A percentile compares a stretch with the other conserved stretches of the same genome.
phyloP scores from a whole-genome alignment of 2,329 filamentous ascomycete species.

The Exophiala lecanii-corni region DNA sequence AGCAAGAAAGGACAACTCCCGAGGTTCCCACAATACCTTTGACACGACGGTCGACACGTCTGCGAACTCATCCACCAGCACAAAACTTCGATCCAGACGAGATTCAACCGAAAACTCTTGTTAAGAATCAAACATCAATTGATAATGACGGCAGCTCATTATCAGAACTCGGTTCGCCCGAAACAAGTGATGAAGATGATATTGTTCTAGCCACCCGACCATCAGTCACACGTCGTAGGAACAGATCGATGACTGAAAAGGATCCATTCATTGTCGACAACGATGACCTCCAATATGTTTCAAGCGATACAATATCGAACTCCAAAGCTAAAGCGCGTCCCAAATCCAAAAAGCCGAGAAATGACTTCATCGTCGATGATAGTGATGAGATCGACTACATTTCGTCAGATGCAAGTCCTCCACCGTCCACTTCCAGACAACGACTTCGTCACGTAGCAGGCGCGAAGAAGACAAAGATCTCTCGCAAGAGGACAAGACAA shows the following conservation, averaged over 20 bases:
- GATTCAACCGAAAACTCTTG: not conserved
- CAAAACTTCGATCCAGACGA: not conserved
- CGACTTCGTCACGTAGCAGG: not conserved
- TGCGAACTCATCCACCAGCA: not conserved
- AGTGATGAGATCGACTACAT: constrained; percentile 23
- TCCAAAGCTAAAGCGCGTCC: constrained; percentile 14
- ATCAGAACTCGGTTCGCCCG: constrained; percentile 26
- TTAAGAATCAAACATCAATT: constrained; percentile 1
- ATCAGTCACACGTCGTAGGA: constrained; percentile 3
- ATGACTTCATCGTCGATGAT: constrained; percentile 29
- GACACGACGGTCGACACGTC: constrained; percentile 8
- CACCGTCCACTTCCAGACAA: not conserved
- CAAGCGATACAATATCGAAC: constrained; percentile 3
- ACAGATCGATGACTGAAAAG: constrained; percentile 22
- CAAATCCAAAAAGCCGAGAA: constrained; percentile 28
- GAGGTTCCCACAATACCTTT: constrained; percentile 1
- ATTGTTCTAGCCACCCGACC: constrained; percentile 20
- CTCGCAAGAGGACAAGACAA: constrained; percentile 22
- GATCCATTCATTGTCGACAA: constrained; percentile 28
- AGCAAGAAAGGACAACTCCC: not conserved
- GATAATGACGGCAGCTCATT: not conserved
- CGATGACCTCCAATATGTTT: constrained; percentile 16
- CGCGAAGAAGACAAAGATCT: constrained; percentile 1
- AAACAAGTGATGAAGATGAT: constrained; percentile 32
- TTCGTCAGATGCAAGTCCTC: constrained; percentile 11